phyloP scores from a whole-genome alignment of 352 stramenopile species.

The Phytopythium ostracodes region DNA sequence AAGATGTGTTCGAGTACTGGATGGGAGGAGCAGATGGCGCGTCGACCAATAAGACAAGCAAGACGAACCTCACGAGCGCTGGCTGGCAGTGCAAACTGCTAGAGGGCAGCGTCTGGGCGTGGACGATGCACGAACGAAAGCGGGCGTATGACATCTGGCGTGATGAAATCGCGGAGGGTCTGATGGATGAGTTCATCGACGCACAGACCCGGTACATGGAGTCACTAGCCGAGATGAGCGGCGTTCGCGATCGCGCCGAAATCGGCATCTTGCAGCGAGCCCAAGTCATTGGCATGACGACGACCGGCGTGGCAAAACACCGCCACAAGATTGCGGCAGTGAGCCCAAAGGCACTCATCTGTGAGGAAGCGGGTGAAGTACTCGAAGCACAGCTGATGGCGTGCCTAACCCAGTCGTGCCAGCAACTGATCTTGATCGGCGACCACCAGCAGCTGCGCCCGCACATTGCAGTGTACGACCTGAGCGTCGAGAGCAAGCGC shows the following conservation, averaged over 20 bases:
- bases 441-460: slow-evolving; percentile 86
- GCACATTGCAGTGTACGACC: slow-evolving; percentile 62
- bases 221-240: slow-evolving; percentile 25
- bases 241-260: slow-evolving; percentile 24
- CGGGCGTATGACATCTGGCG: slow-evolving; percentile 21
- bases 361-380: slow-evolving; percentile 87
- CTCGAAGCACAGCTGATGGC: slow-evolving; percentile 66
- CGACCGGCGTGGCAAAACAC: slow-evolving; percentile 72
- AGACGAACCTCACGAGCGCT: slow-evolving; percentile 5
- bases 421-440: slow-evolving; percentile 87
- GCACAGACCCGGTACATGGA: slow-evolving; percentile 28
- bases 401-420: slow-evolving; percentile 50
- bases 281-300: slow-evolving; percentile 82
- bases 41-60: neutral
- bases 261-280: slow-evolving; percentile 22
- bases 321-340: slow-evolving; percentile 56
- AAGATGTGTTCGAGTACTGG: slow-evolving; percentile 39
- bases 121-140: slow-evolving; percentile 21
- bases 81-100: slow-evolving; percentile 1
- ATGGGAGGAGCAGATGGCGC: slow-evolving; percentile 20
- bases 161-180: slow-evolving; percentile 7
- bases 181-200: slow-evolving; percentile 19
- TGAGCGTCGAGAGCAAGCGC: slow-evolving; percentile 49
- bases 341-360: slow-evolving; percentile 67
- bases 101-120: slow-evolving; percentile 25